Conservation (phyloP, 2,329 filamentous ascomycete species). For the Neofusicoccum laricinum region DNA sequence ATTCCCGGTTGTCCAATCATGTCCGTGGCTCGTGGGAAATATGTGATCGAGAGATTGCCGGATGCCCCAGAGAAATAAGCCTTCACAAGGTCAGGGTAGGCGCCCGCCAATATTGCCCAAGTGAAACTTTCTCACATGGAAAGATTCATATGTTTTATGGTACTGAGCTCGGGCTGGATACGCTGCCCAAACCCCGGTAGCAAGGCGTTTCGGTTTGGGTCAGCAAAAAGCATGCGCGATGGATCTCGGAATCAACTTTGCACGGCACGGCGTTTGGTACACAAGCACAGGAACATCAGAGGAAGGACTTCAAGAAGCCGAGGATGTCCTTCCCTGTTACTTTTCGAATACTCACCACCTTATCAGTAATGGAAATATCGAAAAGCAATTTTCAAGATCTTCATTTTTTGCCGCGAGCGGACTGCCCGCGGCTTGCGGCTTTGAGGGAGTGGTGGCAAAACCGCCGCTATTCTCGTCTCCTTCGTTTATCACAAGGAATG, state of each 20-base stretch:
- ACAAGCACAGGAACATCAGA: background rate
- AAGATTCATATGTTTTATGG: background rate
- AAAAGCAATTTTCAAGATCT: background rate
- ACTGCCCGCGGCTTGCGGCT: background rate
- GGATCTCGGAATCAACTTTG: background rate
- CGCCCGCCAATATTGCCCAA: background rate
- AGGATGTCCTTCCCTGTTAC: background rate
- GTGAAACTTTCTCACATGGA: background rate
- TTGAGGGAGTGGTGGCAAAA: background rate
- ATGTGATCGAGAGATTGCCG: constrained; percentile 87
- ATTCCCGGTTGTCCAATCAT: constrained; percentile 74
- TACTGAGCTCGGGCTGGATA: background rate
- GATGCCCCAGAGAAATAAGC: constrained; percentile 68
- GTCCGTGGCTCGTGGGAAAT: constrained; percentile 84
- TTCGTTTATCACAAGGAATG: background rate
- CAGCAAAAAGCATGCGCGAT: background rate
- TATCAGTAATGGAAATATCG: background rate
- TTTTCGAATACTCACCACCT: background rate
- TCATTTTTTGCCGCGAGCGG: background rate
- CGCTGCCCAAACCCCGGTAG: background rate
- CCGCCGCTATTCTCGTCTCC: background rate
- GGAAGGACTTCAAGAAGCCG: background rate
- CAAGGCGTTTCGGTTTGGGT: constrained; percentile 1
- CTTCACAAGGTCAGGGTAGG: background rate
- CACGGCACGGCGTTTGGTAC: background rate